Evolutionary conservation across 192 early-diverging fungal genomes (phyloP), one percentile per base, ranked within the genome.

Genomic region (Coemansia sp.): DNA sequence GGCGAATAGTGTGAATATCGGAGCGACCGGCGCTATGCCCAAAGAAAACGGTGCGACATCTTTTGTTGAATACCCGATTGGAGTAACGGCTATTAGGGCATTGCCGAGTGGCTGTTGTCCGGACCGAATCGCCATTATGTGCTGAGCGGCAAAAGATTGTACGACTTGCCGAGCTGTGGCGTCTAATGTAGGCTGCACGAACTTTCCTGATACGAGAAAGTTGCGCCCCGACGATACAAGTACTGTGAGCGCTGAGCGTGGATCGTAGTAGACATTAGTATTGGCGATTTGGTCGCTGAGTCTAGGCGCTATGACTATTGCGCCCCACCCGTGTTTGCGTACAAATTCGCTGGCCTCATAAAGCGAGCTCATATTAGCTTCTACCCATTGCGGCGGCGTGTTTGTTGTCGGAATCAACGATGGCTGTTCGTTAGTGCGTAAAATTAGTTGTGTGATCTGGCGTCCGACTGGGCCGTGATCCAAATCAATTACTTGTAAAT

Each of bases 11-110:
- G 48, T 51, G 14, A 70, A 63, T 0, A 57, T 23, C 1, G 68
- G 68, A 3, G 68, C 68, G 1, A 63, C 62, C 6, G 69, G 60
- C 5, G 69, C 69, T 27, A 70, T 70, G 25, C 62, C 62, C 39
- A 58, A 46, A 0, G 50, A 44, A 27, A 21, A 64, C 19, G 69
- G 69, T 15, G 69, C 60, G 10, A 64, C 69, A 5, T 70, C 69
- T 4, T 10, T 23, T 23, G 34, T 41, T 3, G 62, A 59, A 31
- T 70, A 70, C n/a, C 38, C 27, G 21, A 64, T 34, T 2, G 69
- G 62, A 10, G 45, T 29, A 19, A 63, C 1, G n/a, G 39, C 17
- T 41, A 0, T 32, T 37, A 15, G 39, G 0, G 12, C 39, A 3
- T 41, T 63, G 25, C 23, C 4, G 61, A 27, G 23, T 48, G 12